A percentile compares a stretch with the other conserved stretches of the same genome.
Conservation (phyloP, 495 filamentous ascomycete species). For the Penicillium maclennaniae region DNA sequence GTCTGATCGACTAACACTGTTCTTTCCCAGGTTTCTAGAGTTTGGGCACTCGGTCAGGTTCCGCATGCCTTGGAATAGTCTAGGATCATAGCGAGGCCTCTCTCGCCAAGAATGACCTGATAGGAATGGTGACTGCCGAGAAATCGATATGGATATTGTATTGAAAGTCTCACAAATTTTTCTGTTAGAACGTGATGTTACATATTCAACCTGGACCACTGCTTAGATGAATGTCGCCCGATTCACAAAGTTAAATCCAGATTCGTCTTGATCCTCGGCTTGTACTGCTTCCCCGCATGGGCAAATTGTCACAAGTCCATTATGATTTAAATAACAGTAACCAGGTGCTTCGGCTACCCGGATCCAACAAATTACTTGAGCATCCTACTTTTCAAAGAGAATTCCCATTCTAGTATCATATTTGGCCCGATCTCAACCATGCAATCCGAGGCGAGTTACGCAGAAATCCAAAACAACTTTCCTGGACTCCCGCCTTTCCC, state of each 20-base stretch:
- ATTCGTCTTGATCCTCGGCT: conserved; percentile 10
- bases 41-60: neutral
- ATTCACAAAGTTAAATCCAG: neutral
- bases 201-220: neutral
- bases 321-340: neutral
- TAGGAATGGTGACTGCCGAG: too few species aligned
- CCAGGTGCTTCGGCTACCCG: neutral
- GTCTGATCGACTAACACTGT: neutral
- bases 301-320: neutral
- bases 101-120: too few species aligned
- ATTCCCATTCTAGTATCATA: neutral
- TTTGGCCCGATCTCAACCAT: neutral
- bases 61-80: too few species aligned
- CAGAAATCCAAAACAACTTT: conserved; percentile 15
- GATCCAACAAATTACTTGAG: neutral
- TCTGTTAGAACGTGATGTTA: neutral
- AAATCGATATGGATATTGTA: neutral
- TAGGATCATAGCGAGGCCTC: too few species aligned
- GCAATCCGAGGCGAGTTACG: neutral
- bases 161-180: neutral
- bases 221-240: neutral
- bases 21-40: neutral
- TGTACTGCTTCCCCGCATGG: conserved; percentile 17
- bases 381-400: neutral
- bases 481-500: conserved; percentile 50